Conservation (phyloP, 108 stramenopile genomes). For the Schizochytrium sp. region DNA sequence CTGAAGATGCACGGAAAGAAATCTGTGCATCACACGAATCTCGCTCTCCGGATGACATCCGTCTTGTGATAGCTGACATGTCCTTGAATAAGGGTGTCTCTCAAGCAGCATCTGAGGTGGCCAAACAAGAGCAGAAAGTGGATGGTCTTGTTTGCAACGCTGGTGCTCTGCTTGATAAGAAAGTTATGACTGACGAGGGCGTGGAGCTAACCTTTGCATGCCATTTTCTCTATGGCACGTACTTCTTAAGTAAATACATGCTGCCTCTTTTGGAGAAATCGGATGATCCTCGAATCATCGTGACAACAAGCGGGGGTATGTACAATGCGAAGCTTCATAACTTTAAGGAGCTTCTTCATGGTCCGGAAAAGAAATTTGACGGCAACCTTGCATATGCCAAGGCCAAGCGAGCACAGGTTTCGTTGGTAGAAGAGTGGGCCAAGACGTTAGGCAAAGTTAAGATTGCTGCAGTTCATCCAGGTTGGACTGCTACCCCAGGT, state of each 20-base stretch:
- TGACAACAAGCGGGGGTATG: conserved; percentile 86
- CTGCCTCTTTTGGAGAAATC: conserved; percentile 78
- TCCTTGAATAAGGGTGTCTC: conserved; percentile 79
- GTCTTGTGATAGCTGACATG: conserved; percentile 79
- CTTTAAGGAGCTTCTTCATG: conserved; percentile 81
- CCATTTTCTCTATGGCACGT: conserved; percentile 84
- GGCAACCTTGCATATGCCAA: conserved; percentile 88
- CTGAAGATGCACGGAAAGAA: conserved; percentile 81
- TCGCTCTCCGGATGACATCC: conserved; percentile 78
- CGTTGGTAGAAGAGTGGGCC: conserved; percentile 80
- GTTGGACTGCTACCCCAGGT: conserved; percentile 85
- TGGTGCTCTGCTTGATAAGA: conserved; percentile 86
- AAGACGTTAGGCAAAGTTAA: neutral
- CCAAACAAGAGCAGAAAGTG: conserved; percentile 77
- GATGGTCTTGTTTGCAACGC: conserved; percentile 92
- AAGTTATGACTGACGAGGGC: conserved; percentile 83
- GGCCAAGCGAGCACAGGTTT: conserved; percentile 91
- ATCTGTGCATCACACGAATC: conserved; percentile 72
- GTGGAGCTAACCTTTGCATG: conserved; percentile 89
- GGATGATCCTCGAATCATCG: conserved; percentile 75
- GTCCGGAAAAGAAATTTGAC: conserved; percentile 73
- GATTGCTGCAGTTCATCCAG: conserved; percentile 69
- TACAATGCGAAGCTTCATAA: conserved; percentile 87
- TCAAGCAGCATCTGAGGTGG: conserved; percentile 74
- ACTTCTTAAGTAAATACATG: conserved; percentile 81